Evolutionary conservation across 2,329 filamentous ascomycete species (phyloP).

Genomic region (Alternaria angustiovoidea): DNA sequence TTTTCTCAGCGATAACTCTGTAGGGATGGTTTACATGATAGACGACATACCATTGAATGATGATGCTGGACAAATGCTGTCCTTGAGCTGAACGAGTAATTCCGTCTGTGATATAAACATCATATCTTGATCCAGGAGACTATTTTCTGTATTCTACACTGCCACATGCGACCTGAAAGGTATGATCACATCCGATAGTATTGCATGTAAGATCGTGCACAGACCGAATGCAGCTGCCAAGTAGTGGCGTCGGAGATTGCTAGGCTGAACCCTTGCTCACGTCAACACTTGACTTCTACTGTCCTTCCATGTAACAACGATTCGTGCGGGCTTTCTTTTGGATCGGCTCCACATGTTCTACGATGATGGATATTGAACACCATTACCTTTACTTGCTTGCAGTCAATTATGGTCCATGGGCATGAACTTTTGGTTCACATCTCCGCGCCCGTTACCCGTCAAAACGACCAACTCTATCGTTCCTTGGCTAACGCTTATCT

Average conservation of each 20-base stretch:
- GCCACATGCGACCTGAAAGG: background rate
- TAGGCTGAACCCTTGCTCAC: background rate
- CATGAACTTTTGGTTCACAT: conserved; percentile 58
- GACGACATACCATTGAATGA: conserved; percentile 28
- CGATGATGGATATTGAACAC: conserved; percentile 18
- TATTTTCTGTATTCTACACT: background rate
- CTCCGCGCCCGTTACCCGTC: conserved; percentile 52
- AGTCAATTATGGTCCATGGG: conserved; percentile 46
- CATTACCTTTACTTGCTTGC: conserved; percentile 5
- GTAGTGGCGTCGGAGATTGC: background rate
- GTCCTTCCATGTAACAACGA: background rate
- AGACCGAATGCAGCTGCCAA: background rate
- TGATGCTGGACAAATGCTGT: conserved; percentile 9
- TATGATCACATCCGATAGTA: background rate
- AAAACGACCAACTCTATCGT: conserved; percentile 53
- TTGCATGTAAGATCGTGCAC: background rate
- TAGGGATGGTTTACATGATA: conserved; percentile 29
- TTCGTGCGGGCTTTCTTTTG: background rate
- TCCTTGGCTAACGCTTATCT: conserved; percentile 53
- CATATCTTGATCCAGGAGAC: background rate
- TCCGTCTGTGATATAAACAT: rapidly evolving
- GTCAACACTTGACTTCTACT: background rate
- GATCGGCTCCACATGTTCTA: background rate
- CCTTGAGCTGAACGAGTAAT: background rate
- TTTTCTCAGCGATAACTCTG: conserved; percentile 31